These are phyloP conservation scores for Lithospermum erythrorhizon DNA, from an alignment of 257 asterid genomes.

Conservation along the genomic window DNA sequence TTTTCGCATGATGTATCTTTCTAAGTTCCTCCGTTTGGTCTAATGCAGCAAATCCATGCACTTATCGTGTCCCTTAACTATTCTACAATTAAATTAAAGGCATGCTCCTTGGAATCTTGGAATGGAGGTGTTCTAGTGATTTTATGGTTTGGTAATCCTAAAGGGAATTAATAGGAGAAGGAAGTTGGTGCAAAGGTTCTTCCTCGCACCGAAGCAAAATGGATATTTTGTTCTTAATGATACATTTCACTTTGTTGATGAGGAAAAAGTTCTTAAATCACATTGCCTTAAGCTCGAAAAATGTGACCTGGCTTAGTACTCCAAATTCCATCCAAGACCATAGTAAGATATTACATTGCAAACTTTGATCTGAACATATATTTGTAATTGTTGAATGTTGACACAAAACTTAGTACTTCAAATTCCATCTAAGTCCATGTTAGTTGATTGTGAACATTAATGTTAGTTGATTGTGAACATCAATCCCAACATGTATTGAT, in stretches of 20 bases:
- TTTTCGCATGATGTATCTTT: neutral
- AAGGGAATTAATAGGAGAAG: conserved; percentile 55
- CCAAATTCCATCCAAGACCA: conserved; percentile 48
- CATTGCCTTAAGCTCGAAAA: conserved; percentile 21
- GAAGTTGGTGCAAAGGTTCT: conserved; percentile 82
- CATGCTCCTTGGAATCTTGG: conserved; percentile 91
- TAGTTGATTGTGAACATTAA: too few relatives aligned
- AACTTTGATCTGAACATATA: too few relatives aligned
- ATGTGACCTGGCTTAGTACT: conserved; percentile 43
- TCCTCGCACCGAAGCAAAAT: conserved; percentile 92
- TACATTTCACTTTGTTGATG: conserved; percentile 75
- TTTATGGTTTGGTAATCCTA: conserved; percentile 59
- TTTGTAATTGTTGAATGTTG: neutral
- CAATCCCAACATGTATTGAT: conserved; percentile 18
- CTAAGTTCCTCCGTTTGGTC: neutral
- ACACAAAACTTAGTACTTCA: conserved; percentile 40
- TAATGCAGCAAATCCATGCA: conserved; percentile 80
- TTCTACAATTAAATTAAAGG: conserved; percentile 69
- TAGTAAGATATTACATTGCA: conserved; percentile 33
- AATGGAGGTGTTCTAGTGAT: conserved; percentile 83
- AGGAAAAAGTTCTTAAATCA: conserved; percentile 55
- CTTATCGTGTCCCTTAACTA: conserved; percentile 67
- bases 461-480: neutral
- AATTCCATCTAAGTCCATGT: conserved; percentile 58
- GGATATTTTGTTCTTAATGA: conserved; percentile 86